Evolutionary conservation across 1,284 basidiomycete species (phyloP), one percentile per base, ranked within the genome.

Genomic region (Ustilago vetiveriae): DNA sequence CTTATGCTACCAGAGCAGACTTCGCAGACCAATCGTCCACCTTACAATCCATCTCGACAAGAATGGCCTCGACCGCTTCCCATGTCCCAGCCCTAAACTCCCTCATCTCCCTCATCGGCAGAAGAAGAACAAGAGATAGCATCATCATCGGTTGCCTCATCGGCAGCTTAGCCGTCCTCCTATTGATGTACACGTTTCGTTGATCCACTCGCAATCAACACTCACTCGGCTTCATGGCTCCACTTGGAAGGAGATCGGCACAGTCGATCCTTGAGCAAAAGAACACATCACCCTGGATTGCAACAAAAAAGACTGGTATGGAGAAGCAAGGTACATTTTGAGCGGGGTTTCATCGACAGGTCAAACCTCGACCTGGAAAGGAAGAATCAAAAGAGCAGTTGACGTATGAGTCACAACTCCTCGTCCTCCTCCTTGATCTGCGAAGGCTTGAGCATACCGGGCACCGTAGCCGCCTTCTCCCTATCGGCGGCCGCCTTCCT

Each of bases 1-100:
- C 96, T 26, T 96, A 97, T 76, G 95, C 94, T 73, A 98, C 95
- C 0, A 89, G 95, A n/a, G 86, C 91, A 30, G 94, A 98, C 82
- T 96, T 99, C 82, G 85, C 86, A n/a, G 87, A 88, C 45, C 96
- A 99, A 83, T 86, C 92, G 17, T 83, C 86, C 5, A 88, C 90
- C 26, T 84, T 99, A 35, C 83, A 87, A 9, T 86, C 88, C 19
- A 92, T 96, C 71, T 91, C 92, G 79, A 84, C 88, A 9, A 88
- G 94, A 21, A 94, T 99, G 88, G 83, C 86, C 43, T 62, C 23
- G 27, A 70, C 74, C 8, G 47, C 79, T 91, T 92, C 87, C 72
- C 89, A 91, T 29, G 90, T 98, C 82, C 95, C 96, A 10, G 94
- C 94, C 1, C 89, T 99, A 69, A 95, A 94, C 83, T 92, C 90